phyloP scores from a whole-genome alignment of 2,329 filamentous ascomycete species.

The Pyrenochaeta sp. region DNA sequence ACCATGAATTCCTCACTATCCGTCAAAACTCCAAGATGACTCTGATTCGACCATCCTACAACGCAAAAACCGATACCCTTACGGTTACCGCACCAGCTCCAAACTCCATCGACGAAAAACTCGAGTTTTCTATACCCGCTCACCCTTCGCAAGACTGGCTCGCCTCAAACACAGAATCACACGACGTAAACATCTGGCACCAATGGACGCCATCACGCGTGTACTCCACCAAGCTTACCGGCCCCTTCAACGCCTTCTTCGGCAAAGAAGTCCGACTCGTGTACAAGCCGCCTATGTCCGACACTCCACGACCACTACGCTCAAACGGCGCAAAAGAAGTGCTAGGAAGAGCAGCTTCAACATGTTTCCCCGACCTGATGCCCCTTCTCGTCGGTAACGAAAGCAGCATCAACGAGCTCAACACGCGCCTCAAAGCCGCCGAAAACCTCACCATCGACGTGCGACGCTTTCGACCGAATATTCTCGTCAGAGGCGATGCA shows the following conservation, averaged over 20 bases:
- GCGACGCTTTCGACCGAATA: constrained; percentile 68
- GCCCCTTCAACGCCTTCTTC: constrained; percentile 64
- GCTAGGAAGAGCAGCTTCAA: constrained; percentile 63
- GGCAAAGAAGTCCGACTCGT: constrained; percentile 64
- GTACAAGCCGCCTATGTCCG: constrained; percentile 64
- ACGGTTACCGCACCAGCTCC: constrained; percentile 58
- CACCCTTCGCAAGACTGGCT: constrained; percentile 65
- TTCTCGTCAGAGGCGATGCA: constrained; percentile 62
- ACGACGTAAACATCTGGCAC: constrained; percentile 66
- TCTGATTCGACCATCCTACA: constrained; percentile 64
- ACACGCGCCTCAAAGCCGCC: constrained; percentile 57
- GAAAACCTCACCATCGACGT: constrained; percentile 64
- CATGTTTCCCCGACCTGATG: constrained; percentile 69
- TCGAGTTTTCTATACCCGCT: constrained; percentile 62
- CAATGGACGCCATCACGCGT: constrained; percentile 65
- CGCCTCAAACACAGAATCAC: constrained; percentile 59
- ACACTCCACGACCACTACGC: constrained; percentile 60
- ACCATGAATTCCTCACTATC: constrained; percentile 68
- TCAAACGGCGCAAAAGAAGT: constrained; percentile 64
- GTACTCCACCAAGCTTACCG: constrained; percentile 62
- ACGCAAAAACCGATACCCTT: constrained; percentile 56
- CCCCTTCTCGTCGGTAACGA: constrained; percentile 65
- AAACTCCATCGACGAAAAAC: constrained; percentile 39
- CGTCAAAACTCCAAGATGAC: constrained; percentile 69
- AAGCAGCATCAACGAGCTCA: constrained; percentile 66